Evolutionary conservation across 139 green algal genomes (phyloP), one percentile per base, ranked within the genome.

Genomic region (Volvox africanus): DNA sequence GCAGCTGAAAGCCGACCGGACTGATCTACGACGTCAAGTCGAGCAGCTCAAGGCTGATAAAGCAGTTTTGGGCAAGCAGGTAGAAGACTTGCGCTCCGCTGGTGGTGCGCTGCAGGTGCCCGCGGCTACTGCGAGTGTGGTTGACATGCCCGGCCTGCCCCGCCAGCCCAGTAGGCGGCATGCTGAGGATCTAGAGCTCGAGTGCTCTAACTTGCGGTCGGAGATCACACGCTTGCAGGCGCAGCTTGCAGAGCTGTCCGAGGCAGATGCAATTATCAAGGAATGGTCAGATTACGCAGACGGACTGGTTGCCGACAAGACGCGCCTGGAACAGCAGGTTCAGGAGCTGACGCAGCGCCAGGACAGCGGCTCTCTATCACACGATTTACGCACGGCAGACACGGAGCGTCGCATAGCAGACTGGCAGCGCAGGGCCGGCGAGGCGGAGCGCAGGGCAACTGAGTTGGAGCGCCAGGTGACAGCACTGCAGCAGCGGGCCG

Each of bases 261-360:
- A 92, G 21, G 89, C 92, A 16, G 92, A 93, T 33, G 33, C 80
- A 1, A 32, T 91, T 13, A 92, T 92, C 37, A 86, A 91, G 62
- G 85, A 94, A 76, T 92, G 92, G 89, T 86, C 84, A 0, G 89
- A 83, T 11, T 91, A 91, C 33, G 81, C 68, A 13, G 86, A 91
- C 35, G 82, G 86, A 2, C 50, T 94, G 28, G 44, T 84, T 16
- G 82, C 35, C 0, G 90, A 93, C 67, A 85, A 92, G 68, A 61
- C 71, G 19, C 33, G 89, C 79, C 71, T 92, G 33, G 77, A 88
- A 80, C 78, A 35, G 5, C 44, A 88, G 44, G n/a, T 88, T 36
- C 22, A 76, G 12, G 30, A 90, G 73, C 75, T 84, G n/a, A 67
- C 86, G 32, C 75, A 37, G 33, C 73, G 81, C 35, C 55, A 77